These are phyloP conservation scores for Neodidymelliopsis sp. DNA, from an alignment of 2,329 filamentous ascomycete species.

Conservation along the genomic window DNA sequence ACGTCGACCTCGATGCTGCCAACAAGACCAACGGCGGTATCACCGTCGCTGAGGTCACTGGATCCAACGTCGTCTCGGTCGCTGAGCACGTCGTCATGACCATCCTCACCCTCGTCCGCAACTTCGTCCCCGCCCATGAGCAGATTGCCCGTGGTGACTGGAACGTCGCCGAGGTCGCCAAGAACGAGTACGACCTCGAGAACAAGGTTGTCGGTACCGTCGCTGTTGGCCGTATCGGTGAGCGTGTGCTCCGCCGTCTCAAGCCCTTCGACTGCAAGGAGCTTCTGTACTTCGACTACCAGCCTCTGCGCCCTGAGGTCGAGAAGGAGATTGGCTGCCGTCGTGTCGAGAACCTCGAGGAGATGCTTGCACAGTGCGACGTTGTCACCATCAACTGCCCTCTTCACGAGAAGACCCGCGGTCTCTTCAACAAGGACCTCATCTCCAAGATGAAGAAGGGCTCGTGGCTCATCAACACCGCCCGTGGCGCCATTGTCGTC, in stretches of 20 bases:
- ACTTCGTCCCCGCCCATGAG: conserved; percentile 98
- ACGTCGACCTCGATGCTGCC: conserved; percentile 94
- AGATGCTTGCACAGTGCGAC: conserved; percentile 93
- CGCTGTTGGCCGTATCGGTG: conserved; percentile 94
- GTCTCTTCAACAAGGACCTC: conserved; percentile 98
- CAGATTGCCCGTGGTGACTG: conserved; percentile 88
- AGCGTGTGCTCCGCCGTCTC: conserved; percentile 94
- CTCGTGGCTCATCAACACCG: conserved; percentile 98
- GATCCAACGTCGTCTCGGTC: conserved; percentile 97
- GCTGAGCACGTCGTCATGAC: conserved; percentile 99
- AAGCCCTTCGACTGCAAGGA: conserved; percentile 99
- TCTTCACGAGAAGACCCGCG: conserved; percentile 95
- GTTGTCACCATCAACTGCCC: conserved; percentile 99
- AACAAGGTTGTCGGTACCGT: conserved; percentile 98
- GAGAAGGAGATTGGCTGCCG: conserved; percentile 97
- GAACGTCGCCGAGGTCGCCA: conserved; percentile 94
- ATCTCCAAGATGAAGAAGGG: conserved; percentile 99
- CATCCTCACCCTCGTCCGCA: conserved; percentile 92
- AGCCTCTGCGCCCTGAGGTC: conserved; percentile 82
- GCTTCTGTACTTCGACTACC: conserved; percentile 99
- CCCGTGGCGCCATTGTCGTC: conserved; percentile 97
- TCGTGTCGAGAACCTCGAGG: conserved; percentile 87
- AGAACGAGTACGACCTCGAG: conserved; percentile 98
- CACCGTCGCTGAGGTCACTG: conserved; percentile 97
- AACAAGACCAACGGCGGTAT: conserved; percentile 98